These are phyloP conservation scores for Barnettozyma populi DNA, from an alignment of 805 yeast species.

Conservation along the genomic window DNA sequence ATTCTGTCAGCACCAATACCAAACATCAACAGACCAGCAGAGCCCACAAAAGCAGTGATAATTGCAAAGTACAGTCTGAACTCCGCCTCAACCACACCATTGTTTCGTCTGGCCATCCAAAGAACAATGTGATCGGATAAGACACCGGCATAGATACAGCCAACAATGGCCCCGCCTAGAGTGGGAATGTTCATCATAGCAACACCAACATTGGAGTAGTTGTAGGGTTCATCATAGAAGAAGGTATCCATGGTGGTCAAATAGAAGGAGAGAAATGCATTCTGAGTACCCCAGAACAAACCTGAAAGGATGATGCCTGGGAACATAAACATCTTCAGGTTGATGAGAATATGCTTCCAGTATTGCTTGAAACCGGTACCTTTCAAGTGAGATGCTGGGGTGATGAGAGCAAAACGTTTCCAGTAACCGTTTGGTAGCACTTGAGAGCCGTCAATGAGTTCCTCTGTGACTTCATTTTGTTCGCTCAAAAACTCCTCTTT, in stretches of 20 bases:
- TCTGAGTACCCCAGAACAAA: slow-evolving; percentile 77
- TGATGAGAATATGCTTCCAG: slow-evolving; percentile 41
- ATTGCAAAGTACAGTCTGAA: slow-evolving; percentile 53
- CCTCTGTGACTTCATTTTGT: slow-evolving; percentile 14
- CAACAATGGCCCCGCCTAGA: slow-evolving; percentile 58
- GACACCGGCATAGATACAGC: slow-evolving; percentile 60
- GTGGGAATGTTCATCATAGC: slow-evolving; percentile 75
- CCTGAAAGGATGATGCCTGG: slow-evolving; percentile 66
- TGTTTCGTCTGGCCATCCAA: slow-evolving; percentile 54
- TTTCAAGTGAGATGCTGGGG: slow-evolving; percentile 51
- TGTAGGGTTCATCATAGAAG: slow-evolving; percentile 62
- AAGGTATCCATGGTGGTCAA: slow-evolving; percentile 66
- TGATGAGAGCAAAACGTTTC: slow-evolving; percentile 42
- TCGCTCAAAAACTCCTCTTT: not conserved
- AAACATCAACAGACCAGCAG: slow-evolving; percentile 57
- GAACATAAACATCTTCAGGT: slow-evolving; percentile 52
- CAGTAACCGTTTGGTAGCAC: slow-evolving; percentile 40
- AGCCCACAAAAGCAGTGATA: slow-evolving; percentile 52
- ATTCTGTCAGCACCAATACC: slow-evolving; percentile 57
- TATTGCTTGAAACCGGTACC: slow-evolving; percentile 69
- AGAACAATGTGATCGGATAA: slow-evolving; percentile 55
- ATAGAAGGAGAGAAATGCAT: slow-evolving; percentile 69
- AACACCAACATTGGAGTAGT: slow-evolving; percentile 58
- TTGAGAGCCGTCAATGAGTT: slow-evolving; percentile 34
- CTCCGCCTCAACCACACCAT: slow-evolving; percentile 62